Evolutionary conservation across 495 filamentous ascomycete genomes (phyloP).

Genomic region (Penicillium cinerascens): DNA sequence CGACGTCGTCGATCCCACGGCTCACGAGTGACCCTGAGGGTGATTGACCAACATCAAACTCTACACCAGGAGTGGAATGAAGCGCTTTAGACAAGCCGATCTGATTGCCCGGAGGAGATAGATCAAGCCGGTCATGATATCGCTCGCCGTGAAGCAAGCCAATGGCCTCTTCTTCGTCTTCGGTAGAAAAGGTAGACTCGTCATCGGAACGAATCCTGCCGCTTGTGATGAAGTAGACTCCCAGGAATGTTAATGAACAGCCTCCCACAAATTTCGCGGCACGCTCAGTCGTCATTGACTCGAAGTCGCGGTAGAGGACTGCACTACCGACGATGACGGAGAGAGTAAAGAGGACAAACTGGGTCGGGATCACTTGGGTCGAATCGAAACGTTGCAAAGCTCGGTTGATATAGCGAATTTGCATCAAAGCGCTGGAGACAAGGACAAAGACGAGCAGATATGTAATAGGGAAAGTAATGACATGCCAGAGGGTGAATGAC

Average conservation of each 20-base stretch:
- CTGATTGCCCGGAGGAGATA: slow-evolving; percentile 27
- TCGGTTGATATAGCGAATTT: slow-evolving; percentile 94
- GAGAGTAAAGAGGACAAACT: slow-evolving; percentile 94
- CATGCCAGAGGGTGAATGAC: slow-evolving; percentile 80
- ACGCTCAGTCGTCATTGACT: slow-evolving; percentile 65
- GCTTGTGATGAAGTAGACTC: slow-evolving; percentile 90
- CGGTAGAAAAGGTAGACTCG: slow-evolving; percentile 44
- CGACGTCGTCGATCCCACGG: slow-evolving; percentile 30
- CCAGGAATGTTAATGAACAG: slow-evolving; percentile 85
- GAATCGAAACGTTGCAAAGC: slow-evolving; percentile 93
- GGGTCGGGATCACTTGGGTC: slow-evolving; percentile 93
- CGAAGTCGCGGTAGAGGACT: slow-evolving; percentile 89
- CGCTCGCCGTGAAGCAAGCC: slow-evolving; percentile 42
- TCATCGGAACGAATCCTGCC: slow-evolving; percentile 43
- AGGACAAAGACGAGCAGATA: slow-evolving; percentile 78
- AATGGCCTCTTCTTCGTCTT: slow-evolving; percentile 49
- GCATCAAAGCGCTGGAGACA: slow-evolving; percentile 81
- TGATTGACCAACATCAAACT: slow-evolving; percentile 22
- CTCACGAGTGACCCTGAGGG: slow-evolving; percentile 35
- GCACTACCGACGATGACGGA: slow-evolving; percentile 94
- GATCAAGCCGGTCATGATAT: slow-evolving; percentile 38
- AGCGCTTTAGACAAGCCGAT: slow-evolving; percentile 16
- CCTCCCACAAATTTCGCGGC: slow-evolving; percentile 83
- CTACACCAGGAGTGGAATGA: slow-evolving; percentile 13
- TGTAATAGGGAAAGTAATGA: slow-evolving; percentile 85